phyloP scores from a whole-genome alignment of 768 basidiomycete genomes.

The Lactarius deliciosus region DNA sequence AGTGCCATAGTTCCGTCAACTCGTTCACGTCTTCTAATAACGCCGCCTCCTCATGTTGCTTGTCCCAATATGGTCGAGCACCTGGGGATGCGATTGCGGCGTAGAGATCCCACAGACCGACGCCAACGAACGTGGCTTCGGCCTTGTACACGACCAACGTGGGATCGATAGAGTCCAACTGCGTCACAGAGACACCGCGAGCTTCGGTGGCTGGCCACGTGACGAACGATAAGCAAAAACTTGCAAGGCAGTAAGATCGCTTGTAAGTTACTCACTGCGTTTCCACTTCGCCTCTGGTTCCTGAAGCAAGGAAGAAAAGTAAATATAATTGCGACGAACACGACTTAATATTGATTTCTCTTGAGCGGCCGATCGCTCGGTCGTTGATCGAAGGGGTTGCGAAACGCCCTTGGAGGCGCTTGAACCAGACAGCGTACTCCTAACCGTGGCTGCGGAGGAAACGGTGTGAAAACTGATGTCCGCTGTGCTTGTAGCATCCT shows the following conservation, averaged over 20 bases:
- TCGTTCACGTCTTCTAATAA: conserved; percentile 89
- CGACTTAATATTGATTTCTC: conserved; percentile 84
- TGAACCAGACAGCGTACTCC: conserved; percentile 30
- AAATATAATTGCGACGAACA: conserved; percentile 92
- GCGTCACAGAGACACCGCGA: conserved; percentile 90
- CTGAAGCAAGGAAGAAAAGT: conserved; percentile 94
- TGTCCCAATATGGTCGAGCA: conserved; percentile 83
- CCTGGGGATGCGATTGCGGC: conserved; percentile 86
- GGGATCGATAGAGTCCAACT: conserved; percentile 95
- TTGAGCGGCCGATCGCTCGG: conserved; percentile 54
- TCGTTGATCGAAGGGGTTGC: conserved; percentile 39
- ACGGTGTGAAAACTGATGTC: conserved; percentile 67
- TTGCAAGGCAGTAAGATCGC: conserved; percentile 19
- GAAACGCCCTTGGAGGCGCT: conserved; percentile 31
- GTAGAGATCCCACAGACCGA: conserved; percentile 93
- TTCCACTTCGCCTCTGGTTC: conserved; percentile 99
- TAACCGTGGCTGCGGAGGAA: conserved; percentile 52
- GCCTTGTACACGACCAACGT: conserved; percentile 95
- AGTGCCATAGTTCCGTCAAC: conserved; percentile 90
- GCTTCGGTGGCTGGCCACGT: conserved; percentile 65
- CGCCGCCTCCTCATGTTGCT: conserved; percentile 80
- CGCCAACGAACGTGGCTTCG: conserved; percentile 95
- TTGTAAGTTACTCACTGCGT: conserved; percentile 62
- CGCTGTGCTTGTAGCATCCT: conserved; percentile 69
- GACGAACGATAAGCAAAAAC: conserved; percentile 18